A percentile compares a stretch with the other conserved stretches of the same genome.
Conservation (phyloP, 1,284 basidiomycete species). For the Sporisorium exsertum region DNA sequence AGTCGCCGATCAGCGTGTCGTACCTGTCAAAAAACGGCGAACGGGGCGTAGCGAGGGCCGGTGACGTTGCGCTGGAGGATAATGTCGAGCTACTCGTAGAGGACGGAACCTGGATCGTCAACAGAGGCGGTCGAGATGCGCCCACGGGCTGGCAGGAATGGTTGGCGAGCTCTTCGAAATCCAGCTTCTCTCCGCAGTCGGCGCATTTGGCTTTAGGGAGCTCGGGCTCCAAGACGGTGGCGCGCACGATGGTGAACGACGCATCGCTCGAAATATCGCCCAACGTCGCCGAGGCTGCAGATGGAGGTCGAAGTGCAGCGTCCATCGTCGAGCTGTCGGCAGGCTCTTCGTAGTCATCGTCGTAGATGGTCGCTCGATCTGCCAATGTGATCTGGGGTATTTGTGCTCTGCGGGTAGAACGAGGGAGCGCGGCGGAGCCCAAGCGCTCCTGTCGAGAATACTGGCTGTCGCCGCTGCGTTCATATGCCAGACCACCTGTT, state of each 20-base stretch:
- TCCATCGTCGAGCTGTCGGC: neutral
- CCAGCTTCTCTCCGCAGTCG: constrained; percentile 54
- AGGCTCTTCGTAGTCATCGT: constrained; percentile 50
- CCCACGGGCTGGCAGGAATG: constrained; percentile 43
- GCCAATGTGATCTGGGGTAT: constrained; percentile 8
- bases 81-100: constrained; percentile 17
- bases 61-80: constrained; percentile 20
- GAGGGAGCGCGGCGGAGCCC: neutral
- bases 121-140: constrained; percentile 20
- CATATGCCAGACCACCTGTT: constrained; percentile 24
- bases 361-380: constrained; percentile 42
- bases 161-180: constrained; percentile 55
- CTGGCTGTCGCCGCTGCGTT: constrained; percentile 24
- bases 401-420: neutral
- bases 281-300: constrained; percentile 16
- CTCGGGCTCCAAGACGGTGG: constrained; percentile 44
- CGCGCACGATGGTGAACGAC: constrained; percentile 30
- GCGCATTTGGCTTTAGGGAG: constrained; percentile 60
- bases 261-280: constrained; percentile 15
- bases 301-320: constrained; percentile 5
- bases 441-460: constrained; percentile 7
- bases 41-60: constrained; percentile 21
- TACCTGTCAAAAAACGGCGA: constrained; percentile 57
- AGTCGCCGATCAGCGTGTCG: constrained; percentile 24
- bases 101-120: constrained; percentile 33